phyloP scores from a whole-genome alignment of 148 eudicot genomes.

The Talinum fruticosum region DNA sequence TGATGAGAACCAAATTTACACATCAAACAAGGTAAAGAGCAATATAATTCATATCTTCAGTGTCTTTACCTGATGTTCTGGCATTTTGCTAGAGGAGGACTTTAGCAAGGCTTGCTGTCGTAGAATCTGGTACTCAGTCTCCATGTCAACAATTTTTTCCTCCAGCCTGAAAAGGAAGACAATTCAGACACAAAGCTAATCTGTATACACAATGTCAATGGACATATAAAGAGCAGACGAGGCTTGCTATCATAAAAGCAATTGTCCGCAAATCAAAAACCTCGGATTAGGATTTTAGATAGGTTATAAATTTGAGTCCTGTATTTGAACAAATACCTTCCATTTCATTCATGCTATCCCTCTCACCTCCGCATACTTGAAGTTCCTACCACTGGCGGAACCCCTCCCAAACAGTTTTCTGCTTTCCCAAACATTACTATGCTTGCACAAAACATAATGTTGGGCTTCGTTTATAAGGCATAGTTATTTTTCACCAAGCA shows the following conservation, averaged over 20 bases:
- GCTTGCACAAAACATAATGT: background rate
- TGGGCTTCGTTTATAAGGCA: background rate
- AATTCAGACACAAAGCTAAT: background rate
- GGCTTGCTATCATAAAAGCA: background rate
- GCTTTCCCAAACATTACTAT: background rate
- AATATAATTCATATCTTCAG: background rate
- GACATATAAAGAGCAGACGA: background rate
- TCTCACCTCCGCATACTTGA: background rate
- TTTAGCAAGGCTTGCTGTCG: constrained; percentile 49
- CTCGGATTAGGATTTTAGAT: background rate
- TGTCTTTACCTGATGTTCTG: constrained; percentile 48
- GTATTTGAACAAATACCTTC: background rate
- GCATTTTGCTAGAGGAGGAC: constrained; percentile 39
- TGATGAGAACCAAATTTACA: constrained; percentile 19
- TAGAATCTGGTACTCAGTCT: constrained; percentile 48
- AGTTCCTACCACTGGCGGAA: background rate
- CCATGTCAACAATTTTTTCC: constrained; percentile 69
- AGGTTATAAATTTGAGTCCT: background rate
- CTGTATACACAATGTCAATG: background rate
- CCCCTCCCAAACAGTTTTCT: background rate
- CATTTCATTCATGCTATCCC: background rate
- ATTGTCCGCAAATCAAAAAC: background rate
- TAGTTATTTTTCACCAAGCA: background rate
- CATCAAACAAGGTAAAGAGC: constrained; percentile 3
- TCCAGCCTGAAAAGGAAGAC: constrained; percentile 47